Conservation (phyloP, 192 early-diverging fungal species). For the Phlyctochytrium arcticum region DNA sequence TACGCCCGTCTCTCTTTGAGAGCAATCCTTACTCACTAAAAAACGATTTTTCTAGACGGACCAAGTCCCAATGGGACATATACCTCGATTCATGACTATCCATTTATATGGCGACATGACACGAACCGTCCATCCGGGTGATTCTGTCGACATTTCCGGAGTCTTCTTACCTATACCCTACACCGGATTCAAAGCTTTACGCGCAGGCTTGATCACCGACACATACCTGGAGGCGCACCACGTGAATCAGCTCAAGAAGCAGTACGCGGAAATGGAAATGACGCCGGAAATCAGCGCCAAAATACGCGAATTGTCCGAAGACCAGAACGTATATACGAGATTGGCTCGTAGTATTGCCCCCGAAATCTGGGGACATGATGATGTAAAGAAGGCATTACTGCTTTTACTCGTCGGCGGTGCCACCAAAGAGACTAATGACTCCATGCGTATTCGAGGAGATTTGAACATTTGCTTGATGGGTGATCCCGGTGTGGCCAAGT, state of each 20-base stretch:
- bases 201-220: constrained; percentile 89
- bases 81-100: constrained; percentile 93
- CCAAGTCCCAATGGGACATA: constrained; percentile 98
- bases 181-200: constrained; percentile 84
- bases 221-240: constrained; percentile 91
- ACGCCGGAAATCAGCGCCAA: constrained; percentile 26
- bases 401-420: constrained; percentile 84
- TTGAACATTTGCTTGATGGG: constrained; percentile 98
- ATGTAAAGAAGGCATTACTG: constrained; percentile 68
- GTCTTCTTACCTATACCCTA: constrained; percentile 90
- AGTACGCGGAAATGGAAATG: constrained; percentile 77
- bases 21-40: not conserved
- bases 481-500: constrained; percentile 98
- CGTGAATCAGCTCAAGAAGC: constrained; percentile 82
- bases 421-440: constrained; percentile 21
- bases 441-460: constrained; percentile 70
- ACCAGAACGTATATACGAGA: constrained; percentile 72
- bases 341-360: constrained; percentile 87
- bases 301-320: constrained; percentile 49
- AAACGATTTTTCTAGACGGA: constrained; percentile 64
- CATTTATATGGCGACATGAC: constrained; percentile 78
- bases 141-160: constrained; percentile 77
- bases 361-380: constrained; percentile 60
- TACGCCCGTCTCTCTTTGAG: not conserved
- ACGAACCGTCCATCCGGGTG: constrained; percentile 82